Evolutionary conservation across 2,329 filamentous ascomycete genomes (phyloP), one percentile per base, ranked within the genome.

Genomic region (Phialophora chinensis): DNA sequence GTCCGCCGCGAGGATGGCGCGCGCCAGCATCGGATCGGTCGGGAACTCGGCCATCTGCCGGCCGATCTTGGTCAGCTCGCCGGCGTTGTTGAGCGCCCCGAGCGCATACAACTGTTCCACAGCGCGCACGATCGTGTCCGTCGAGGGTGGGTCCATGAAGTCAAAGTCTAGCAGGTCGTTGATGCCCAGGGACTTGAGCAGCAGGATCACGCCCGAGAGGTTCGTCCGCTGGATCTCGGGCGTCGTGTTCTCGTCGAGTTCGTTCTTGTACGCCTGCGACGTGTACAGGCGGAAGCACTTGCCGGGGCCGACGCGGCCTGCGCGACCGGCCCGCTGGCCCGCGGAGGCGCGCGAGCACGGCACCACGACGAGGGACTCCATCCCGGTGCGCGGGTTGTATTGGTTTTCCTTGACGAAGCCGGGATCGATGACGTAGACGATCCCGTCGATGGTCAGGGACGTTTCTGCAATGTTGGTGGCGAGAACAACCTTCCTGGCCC

Each of bases 391-490:
- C 0, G 93, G 90, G 69, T 97, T 96, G 80, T 94, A 98, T 1
- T 93, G 87, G 72, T 97, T 97, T 75, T 98, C 92, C 77, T 99
- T 99, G 69, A 95, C 92, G 71, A 96, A 96, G 0, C 95, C 95
- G 0, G 91, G 91, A 73, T 99, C 95, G 66, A 98, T 96, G 42
- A 98, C 95, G 76, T 96, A 97, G 8, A 94, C 91, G 66, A 98
- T 96, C 17, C 93, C 94, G 76, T 98, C 93, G 65, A 99, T 97
- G 0, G 95, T 99, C 74, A 99, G 81, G 82, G 89, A 93, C 0
- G 95, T 99, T 78, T 99, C 95, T 2, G 95, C 95, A 77, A 99
- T 98, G 75, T 99, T 99, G 2, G 95, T 98, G 0, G 94, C 93
- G 44, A 98, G 81, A 0, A 99, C 92, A 0, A 98, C 92, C 76